Evolutionary conservation across 495 filamentous ascomycete species (phyloP), one percentile per base, ranked within the genome.

Genomic region (Antarctomyces pellizariae): DNA sequence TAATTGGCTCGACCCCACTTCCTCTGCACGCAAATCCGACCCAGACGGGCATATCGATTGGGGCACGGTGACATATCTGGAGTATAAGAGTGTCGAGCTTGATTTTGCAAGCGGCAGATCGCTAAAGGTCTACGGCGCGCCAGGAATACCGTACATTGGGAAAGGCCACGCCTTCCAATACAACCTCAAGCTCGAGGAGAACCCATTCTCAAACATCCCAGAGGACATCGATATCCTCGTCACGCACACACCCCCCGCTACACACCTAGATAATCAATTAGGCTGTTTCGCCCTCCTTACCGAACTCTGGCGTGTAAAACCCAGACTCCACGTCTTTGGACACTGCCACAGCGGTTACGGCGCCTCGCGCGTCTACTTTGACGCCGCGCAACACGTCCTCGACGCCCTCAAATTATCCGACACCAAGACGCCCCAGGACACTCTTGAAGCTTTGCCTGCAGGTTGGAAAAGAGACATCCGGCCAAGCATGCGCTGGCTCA

Each of bases 281-380:
- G 84, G 84, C 15, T 90, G 78, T 41, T 65, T 71, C 11, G 64
- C 56, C 16, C 61, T 95, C 2, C 57, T 84, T 1, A 49, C 59
- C 10, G 79, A 89, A 34, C 39, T 79, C 16, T 86, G 79, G 77
- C 59, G 65, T 14, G 66, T 86, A 11, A 68, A 65, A 31, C 83
- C 84, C 2, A 52, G 52, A 16, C 50, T 93, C 7, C 84, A 95
- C 46, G 60, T 92, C 30, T 91, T 89, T 48, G 84, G 83, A 3
- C 86, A 95, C 43, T 58, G 89, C 14, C 86, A 95, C 48, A 67
- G 53, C 32, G 65, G 60, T n/a, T 46, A 59, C 30, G 70, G 70
- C n/a, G n/a, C n/a, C n/a, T n/a, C n/a, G n/a, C n/a, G n/a, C n/a
- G n/a, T n/a, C n/a, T n/a, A n/a, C n/a, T n/a, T n/a, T n/a, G n/a